These are phyloP conservation scores for Backusella macrospora DNA, from an alignment of 192 early-diverging fungal species.

Conservation along the genomic window DNA sequence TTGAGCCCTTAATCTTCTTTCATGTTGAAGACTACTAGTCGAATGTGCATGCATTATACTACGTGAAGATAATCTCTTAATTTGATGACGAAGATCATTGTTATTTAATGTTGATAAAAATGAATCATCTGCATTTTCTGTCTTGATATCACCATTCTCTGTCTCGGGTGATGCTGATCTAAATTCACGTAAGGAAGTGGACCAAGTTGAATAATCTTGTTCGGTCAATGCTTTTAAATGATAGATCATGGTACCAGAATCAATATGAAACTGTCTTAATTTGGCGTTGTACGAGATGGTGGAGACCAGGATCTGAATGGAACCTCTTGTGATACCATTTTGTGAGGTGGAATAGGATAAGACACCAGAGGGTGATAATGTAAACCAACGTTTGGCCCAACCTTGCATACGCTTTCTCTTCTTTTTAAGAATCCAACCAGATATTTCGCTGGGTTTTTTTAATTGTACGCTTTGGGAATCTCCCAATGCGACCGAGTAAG, in stretches of 20 bases:
- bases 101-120: no score
- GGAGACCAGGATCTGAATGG: slow-evolving; percentile 63
- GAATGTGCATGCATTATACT: no score
- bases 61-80: no score
- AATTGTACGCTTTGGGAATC: slow-evolving; percentile 33
- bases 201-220: slow-evolving; percentile 79
- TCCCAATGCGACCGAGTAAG: slow-evolving; percentile 57
- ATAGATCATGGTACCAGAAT: slow-evolving; percentile 81
- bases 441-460: slow-evolving; percentile 28
- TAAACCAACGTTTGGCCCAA: slow-evolving; percentile 90
- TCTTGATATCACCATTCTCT: not conserved
- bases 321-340: slow-evolving; percentile 66
- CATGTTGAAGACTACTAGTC: not conserved
- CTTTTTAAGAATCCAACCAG: slow-evolving; percentile 65
- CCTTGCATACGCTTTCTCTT: slow-evolving; percentile 65
- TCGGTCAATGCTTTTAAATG: slow-evolving; percentile 79
- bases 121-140: not conserved
- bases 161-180: not conserved
- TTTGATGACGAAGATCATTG: no score
- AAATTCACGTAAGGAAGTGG: slow-evolving; percentile 25
- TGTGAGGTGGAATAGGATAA: slow-evolving; percentile 79
- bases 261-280: slow-evolving; percentile 77
- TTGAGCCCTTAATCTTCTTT: not conserved
- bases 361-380: slow-evolving; percentile 70
- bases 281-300: slow-evolving; percentile 66